Evolutionary conservation across 2,329 filamentous ascomycete genomes (phyloP), one percentile per base, ranked within the genome.

Genomic region (Fusarium tjaetaba): DNA sequence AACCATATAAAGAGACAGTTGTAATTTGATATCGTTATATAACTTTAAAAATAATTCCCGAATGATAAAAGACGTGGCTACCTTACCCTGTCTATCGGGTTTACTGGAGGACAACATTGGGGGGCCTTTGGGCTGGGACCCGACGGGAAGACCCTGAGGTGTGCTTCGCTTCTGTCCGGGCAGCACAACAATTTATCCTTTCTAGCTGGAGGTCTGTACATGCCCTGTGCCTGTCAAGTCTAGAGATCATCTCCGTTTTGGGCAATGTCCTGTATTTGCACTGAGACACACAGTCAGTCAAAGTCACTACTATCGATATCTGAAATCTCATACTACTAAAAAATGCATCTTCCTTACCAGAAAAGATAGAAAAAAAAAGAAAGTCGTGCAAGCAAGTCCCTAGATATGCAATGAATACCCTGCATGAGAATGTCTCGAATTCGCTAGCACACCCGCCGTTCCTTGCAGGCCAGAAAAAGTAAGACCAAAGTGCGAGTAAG

Each of bases 381-480:
- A 11, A 22, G n/a, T 39, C 34, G 41, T 38, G 24, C 14, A 38
- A 28, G 18, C 39, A 52, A 52, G 30, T 32, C 52, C 48, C n/a
- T 51, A 34, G n/a, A 51, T 34, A 62, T 62, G 22, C 15, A 42
- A 46, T 56, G 55, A 38, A 52, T 69, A 70, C 48, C 66, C 52
- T 55, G 60, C 53, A 70, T 70, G 56, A 18, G 16, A 30, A 64
- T 64, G 65, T 70, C 51, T 68, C 26, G 41, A 43, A 61, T 42
- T 62, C 32, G 45, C 55, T 59, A 70, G 53, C 52, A 70, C 28
- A 49, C 53, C 53, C 59, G 38, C 39, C 20, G 65, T 69, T 64
- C 58, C 66, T 69, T 70, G 51, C 51, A 69, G 66, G 22, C 39
- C 28, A 64, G 26, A 57, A 69, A 68, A 69, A 45, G 49, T 55